These are phyloP conservation scores for Laguncularia racemosa DNA, from an alignment of 345 rosid genomes.

Conservation along the genomic window DNA sequence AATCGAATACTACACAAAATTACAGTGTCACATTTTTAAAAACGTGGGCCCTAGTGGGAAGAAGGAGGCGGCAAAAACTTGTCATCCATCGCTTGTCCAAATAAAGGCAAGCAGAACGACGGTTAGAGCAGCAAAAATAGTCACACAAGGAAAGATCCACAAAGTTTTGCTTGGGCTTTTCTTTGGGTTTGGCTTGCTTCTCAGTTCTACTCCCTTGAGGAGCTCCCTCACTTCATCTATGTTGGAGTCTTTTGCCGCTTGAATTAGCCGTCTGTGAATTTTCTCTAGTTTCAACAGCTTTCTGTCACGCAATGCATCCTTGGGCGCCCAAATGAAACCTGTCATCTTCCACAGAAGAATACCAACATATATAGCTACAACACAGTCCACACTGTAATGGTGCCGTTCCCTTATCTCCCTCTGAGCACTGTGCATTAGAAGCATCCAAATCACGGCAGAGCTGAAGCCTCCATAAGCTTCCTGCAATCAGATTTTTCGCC, in stretches of 20 bases:
- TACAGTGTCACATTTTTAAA: too few species aligned
- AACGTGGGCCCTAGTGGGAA: too few species aligned
- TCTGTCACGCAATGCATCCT: slow-evolving; percentile 19
- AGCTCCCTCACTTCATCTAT: slow-evolving; percentile 80
- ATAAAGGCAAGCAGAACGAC: slow-evolving; percentile 68
- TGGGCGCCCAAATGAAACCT: slow-evolving; percentile 65
- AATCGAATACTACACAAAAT: too few species aligned
- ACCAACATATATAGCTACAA: slow-evolving; percentile 84
- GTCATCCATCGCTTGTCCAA: slow-evolving; percentile 75
- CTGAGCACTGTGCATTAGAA: slow-evolving; percentile 78
- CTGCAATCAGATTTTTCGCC: slow-evolving; percentile 27
- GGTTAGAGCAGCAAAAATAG: slow-evolving; percentile 41
- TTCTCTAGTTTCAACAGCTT: slow-evolving; percentile 49
- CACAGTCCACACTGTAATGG: slow-evolving; percentile 83
- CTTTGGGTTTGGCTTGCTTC: slow-evolving; percentile 13
- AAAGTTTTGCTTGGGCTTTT: slow-evolving; percentile 28
- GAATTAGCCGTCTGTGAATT: slow-evolving; percentile 57
- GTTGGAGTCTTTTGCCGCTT: slow-evolving; percentile 86
- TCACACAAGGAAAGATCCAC: slow-evolving; percentile 63
- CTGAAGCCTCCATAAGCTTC: slow-evolving; percentile 90
- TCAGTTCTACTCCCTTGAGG: slow-evolving; percentile 57
- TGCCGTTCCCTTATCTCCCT: slow-evolving; percentile 85
- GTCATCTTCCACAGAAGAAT: slow-evolving; percentile 94
- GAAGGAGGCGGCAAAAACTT: too few species aligned
- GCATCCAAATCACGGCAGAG: slow-evolving; percentile 76